These are phyloP conservation scores for Tremella fuciformis DNA, from an alignment of 768 basidiomycete species.

Conservation along the genomic window DNA sequence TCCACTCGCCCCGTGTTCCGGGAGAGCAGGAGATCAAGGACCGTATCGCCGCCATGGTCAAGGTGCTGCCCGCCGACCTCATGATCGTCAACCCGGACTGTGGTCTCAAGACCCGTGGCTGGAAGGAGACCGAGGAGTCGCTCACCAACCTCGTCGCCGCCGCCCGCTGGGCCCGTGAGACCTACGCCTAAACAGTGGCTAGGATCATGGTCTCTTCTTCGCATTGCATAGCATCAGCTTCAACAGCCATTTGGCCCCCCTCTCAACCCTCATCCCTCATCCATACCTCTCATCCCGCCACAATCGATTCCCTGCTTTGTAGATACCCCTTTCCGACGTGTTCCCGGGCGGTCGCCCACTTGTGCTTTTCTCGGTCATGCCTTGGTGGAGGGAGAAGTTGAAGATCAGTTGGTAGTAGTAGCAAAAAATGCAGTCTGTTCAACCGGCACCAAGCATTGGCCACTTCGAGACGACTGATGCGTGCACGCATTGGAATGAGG, in stretches of 20 bases:
- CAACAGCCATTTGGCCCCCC: slow-evolving; percentile 29
- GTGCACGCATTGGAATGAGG: not conserved
- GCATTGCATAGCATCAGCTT: slow-evolving; percentile 29
- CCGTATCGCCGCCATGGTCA: slow-evolving; percentile 78
- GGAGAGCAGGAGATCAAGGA: slow-evolving; percentile 89
- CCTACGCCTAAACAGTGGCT: slow-evolving; percentile 63
- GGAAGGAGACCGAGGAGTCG: slow-evolving; percentile 94
- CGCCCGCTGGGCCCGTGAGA: slow-evolving; percentile 88
- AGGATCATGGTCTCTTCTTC: not conserved
- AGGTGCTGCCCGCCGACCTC: slow-evolving; percentile 72
- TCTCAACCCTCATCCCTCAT: slow-evolving; percentile 9
- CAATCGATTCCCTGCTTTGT: not conserved
- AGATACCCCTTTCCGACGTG: slow-evolving; percentile 4
- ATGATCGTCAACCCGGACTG: slow-evolving; percentile 92
- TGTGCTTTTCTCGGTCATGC: not conserved
- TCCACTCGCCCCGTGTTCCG: slow-evolving; percentile 98
- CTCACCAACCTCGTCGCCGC: slow-evolving; percentile 81
- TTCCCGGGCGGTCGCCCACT: not conserved
- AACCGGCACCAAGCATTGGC: slow-evolving; percentile 37
- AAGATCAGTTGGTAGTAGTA: slow-evolving; percentile 19
- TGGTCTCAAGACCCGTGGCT: slow-evolving; percentile 96
- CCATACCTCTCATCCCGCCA: slow-evolving; percentile 4
- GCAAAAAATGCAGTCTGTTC: slow-evolving; percentile 49
- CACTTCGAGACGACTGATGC: slow-evolving; percentile 1
- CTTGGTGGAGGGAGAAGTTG: slow-evolving; percentile 5